Percentiles rank a stretch among this genome's conserved stretches.
phyloP scores from a whole-genome alignment of 1,139 yeast genomes.

The Candida gigantensis region DNA sequence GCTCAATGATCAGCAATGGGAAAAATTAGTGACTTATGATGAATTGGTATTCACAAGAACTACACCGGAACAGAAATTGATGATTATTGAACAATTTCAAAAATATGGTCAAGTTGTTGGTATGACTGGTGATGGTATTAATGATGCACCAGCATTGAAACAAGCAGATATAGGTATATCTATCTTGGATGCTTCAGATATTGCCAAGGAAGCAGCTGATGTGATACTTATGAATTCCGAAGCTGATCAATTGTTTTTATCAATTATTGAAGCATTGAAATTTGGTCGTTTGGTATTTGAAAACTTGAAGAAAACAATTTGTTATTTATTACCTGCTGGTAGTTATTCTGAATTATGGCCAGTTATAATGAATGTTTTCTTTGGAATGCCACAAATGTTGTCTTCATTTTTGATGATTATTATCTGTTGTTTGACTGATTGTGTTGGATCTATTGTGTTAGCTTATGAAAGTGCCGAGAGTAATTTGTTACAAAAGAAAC shows the following conservation, averaged over 20 bases:
- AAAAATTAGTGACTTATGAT: constrained; percentile 31
- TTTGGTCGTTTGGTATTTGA: constrained; percentile 54
- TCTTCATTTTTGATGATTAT: constrained; percentile 56
- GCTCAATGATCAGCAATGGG: constrained; percentile 47
- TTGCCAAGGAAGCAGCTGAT: constrained; percentile 62
- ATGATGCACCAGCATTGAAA: constrained; percentile 54
- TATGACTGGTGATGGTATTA: constrained; percentile 57
- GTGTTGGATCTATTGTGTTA: constrained; percentile 45
- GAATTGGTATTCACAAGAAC: constrained; percentile 55
- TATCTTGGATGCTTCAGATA: constrained; percentile 52
- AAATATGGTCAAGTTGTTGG: constrained; percentile 46
- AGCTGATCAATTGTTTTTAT: constrained; percentile 33
- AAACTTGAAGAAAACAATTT: constrained; percentile 50
- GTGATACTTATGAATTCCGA: constrained; percentile 35
- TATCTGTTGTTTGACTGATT: constrained; percentile 51
- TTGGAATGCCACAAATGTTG: constrained; percentile 53
- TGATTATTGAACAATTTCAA: constrained; percentile 51
- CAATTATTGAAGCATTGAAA: constrained; percentile 49
- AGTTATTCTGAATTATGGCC: constrained; percentile 57
- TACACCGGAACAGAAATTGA: constrained; percentile 55
- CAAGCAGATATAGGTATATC: constrained; percentile 57
- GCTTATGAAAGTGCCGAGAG: constrained; percentile 49
- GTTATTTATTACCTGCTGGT: constrained; percentile 57
- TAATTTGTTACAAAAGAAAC: constrained; percentile 43
- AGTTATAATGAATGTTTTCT: constrained; percentile 46